A percentile compares a stretch with the other conserved stretches of the same genome.
These are phyloP conservation scores for Kodamaea anthophila DNA, from an alignment of 1,139 yeast species.

Conservation along the genomic window DNA sequence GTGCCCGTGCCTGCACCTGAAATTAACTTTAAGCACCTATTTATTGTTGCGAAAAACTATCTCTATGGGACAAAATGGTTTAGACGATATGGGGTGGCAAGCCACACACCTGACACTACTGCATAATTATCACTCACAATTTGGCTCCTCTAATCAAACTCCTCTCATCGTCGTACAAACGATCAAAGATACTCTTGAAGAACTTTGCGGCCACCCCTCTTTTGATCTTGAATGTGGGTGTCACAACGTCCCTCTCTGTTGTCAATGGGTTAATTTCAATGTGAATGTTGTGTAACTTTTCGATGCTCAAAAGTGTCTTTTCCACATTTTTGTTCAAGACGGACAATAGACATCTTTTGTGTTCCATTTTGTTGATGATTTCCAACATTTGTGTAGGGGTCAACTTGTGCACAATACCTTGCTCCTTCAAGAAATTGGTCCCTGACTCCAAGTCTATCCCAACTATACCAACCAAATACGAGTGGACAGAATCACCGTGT, in stretches of 20 bases:
- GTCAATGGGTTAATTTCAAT: slow-evolving; percentile 36
- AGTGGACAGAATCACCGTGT: slow-evolving; percentile 60
- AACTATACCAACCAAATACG: slow-evolving; percentile 50
- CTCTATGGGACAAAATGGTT: too few relatives aligned
- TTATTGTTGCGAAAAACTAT: too few relatives aligned
- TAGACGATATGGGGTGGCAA: too few relatives aligned
- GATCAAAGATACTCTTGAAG: slow-evolving; percentile 15
- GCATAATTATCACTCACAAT: too few relatives aligned
- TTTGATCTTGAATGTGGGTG: slow-evolving; percentile 38
- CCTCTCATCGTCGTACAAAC: slow-evolving; percentile 13
- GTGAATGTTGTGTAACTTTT: slow-evolving; percentile 30
- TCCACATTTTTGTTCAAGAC: slow-evolving; percentile 23
- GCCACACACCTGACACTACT: too few relatives aligned
- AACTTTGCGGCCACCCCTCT: slow-evolving; percentile 32
- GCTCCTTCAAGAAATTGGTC: slow-evolving; percentile 16
- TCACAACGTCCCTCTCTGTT: slow-evolving; percentile 32
- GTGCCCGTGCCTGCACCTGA: too few relatives aligned
- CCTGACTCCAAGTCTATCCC: slow-evolving; percentile 36
- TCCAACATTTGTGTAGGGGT: slow-evolving; percentile 18
- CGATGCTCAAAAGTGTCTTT: slow-evolving; percentile 27
- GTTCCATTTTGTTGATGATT: slow-evolving; percentile 21
- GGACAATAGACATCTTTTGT: slow-evolving; percentile 21
- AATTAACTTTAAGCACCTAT: too few relatives aligned
- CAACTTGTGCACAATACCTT: slow-evolving; percentile 12
- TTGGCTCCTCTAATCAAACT: background rate